phyloP scores from a whole-genome alignment of 2,329 filamentous ascomycete species.

The Scedosporium apiospermum region DNA sequence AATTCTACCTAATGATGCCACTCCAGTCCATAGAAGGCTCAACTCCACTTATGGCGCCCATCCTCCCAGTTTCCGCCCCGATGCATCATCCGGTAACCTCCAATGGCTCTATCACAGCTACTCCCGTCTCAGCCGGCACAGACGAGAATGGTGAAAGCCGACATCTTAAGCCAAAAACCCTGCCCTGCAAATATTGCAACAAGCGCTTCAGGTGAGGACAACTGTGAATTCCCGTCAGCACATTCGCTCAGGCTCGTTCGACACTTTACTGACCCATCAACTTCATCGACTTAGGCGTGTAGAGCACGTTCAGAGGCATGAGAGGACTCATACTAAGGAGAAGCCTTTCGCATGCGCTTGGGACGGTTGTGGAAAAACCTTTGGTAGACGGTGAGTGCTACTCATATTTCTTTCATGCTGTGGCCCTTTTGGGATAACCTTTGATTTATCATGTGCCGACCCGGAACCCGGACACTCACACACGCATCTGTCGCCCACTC shows the following conservation, averaged over 20 bases:
- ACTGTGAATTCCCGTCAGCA: constrained; percentile 9
- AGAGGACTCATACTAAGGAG: constrained; percentile 56
- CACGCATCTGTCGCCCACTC: no score
- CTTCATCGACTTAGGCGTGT: constrained; percentile 40
- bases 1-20: constrained; percentile 37
- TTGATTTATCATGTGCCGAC: constrained; percentile 3
- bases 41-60: constrained; percentile 18
- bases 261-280: background rate
- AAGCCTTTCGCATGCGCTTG: constrained; percentile 53
- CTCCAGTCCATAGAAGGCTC: constrained; percentile 42
- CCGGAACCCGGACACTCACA: background rate
- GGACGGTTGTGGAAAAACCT: constrained; percentile 52
- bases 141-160: constrained; percentile 41
- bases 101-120: background rate
- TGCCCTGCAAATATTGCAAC: constrained; percentile 54
- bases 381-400: constrained; percentile 48
- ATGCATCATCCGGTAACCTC: constrained; percentile 5
- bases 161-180: constrained; percentile 50
- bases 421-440: constrained; percentile 2
- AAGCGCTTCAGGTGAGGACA: constrained; percentile 49
- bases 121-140: constrained; percentile 11
- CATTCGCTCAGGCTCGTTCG: constrained; percentile 10
- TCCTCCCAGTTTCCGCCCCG: constrained; percentile 15
- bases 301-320: constrained; percentile 55
- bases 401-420: background rate